Conservation (phyloP, 2,329 filamentous ascomycete genomes). For the Mycocentrospora acerina region DNA sequence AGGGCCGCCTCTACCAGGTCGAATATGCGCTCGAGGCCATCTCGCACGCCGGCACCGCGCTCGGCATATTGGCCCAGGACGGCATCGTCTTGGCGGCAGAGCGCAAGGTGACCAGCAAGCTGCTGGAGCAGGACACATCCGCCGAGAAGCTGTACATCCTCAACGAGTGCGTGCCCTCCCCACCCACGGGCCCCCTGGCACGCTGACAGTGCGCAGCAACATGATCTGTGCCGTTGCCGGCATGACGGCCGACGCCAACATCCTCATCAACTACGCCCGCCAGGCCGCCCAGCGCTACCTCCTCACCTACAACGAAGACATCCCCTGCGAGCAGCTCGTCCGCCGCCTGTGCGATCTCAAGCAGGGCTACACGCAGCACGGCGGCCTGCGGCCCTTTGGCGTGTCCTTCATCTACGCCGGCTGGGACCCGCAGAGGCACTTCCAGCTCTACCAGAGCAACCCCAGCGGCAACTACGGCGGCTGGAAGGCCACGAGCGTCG, state of each 20-base stretch:
- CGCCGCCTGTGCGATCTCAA: constrained; percentile 96
- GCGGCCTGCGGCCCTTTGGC: constrained; percentile 95
- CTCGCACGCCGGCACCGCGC: constrained; percentile 93
- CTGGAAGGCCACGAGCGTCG: constrained; percentile 98
- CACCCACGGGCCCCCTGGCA: too few relatives aligned
- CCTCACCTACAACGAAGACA: constrained; percentile 99
- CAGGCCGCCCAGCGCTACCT: constrained; percentile 97
- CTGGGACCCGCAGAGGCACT: constrained; percentile 92
- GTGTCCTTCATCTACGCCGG: constrained; percentile 99
- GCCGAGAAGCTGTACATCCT: constrained; percentile 99
- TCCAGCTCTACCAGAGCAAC: constrained; percentile 99
- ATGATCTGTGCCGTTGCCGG: constrained; percentile 99
- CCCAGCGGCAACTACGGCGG: constrained; percentile 98
- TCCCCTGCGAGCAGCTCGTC: constrained; percentile 97
- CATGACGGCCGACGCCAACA: constrained; percentile 99
- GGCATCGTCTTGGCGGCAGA: constrained; percentile 97
- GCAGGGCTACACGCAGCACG: constrained; percentile 98
- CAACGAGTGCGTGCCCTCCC: constrained; percentile 74
- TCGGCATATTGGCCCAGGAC: constrained; percentile 96
- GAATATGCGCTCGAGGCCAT: constrained; percentile 99
- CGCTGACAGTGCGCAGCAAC: constrained; percentile 64
- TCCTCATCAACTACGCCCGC: constrained; percentile 99
- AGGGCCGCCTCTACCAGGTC: constrained; percentile 97
- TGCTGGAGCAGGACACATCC: constrained; percentile 98
- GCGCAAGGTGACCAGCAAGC: constrained; percentile 98